Evolutionary conservation across 83 land plant genomes (phyloP).

Genomic region (Picea abies): DNA sequence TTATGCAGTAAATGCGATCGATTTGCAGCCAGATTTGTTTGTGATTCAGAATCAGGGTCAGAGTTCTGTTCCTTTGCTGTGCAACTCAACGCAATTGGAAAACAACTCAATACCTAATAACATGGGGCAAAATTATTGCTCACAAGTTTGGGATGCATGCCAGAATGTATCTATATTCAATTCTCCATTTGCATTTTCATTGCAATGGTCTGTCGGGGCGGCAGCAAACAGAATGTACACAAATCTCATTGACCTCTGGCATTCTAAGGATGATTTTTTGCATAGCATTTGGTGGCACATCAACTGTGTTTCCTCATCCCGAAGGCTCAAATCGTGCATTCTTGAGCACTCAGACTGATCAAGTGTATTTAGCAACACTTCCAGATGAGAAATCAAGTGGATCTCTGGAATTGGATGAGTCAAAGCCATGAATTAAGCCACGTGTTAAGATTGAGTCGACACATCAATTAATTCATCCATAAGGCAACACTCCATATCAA

Average conservation of each 20-base stretch:
- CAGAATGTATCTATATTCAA: conserved; percentile 54
- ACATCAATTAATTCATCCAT: no score
- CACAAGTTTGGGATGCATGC: conserved; percentile 77
- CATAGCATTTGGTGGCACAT: conserved; percentile 46
- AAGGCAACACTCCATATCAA: no score
- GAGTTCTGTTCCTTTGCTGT: conserved; percentile 52
- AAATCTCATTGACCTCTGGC: conserved; percentile 50
- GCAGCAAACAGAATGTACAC: conserved; percentile 20
- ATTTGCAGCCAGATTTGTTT: conserved; percentile 68
- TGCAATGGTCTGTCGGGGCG: conserved; percentile 31
- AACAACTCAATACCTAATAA: conserved; percentile 16
- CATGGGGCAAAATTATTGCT: conserved; percentile 46
- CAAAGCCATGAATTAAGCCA: conserved; percentile 30
- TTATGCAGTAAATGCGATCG: conserved; percentile 55
- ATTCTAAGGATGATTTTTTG: conserved; percentile 62
- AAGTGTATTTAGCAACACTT: conserved; percentile 68
- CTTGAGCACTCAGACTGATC: conserved; percentile 66
- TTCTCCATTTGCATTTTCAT: conserved; percentile 71
- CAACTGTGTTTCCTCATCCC: conserved; percentile 73
- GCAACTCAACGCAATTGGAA: conserved; percentile 57
- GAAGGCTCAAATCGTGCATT: conserved; percentile 90
- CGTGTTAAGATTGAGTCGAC: no score
- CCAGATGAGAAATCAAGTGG: conserved; percentile 60
- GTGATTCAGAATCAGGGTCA: conserved; percentile 19
- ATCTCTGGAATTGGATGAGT: conserved; percentile 45